Conservation (phyloP, 495 filamentous ascomycete genomes). For the Sphaerosporella brunnea region DNA sequence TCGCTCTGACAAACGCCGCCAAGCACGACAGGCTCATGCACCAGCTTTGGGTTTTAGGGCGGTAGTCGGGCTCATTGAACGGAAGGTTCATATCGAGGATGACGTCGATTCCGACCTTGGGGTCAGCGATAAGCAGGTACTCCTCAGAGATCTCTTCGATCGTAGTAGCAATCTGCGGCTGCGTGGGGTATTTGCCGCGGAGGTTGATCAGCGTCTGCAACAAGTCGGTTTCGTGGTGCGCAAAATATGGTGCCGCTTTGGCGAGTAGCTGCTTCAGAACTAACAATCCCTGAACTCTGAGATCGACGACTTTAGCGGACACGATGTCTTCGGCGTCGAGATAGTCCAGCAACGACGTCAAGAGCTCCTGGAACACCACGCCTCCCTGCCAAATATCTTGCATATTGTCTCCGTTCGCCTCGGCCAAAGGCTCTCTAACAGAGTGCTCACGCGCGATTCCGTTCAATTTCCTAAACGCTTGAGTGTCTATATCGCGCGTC, state of each 20-base stretch:
- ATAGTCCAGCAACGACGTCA: constrained; percentile 56
- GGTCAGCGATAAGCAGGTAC: constrained; percentile 33
- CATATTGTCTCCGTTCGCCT: constrained; percentile 30
- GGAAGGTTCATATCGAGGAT: constrained; percentile 34
- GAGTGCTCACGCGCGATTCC: constrained; percentile 52
- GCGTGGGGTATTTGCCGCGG: constrained; percentile 23
- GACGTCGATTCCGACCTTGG: constrained; percentile 33
- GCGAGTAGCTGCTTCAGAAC: constrained; percentile 63
- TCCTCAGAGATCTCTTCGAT: constrained; percentile 41
- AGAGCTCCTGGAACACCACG: constrained; percentile 50
- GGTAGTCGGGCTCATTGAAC: constrained; percentile 22
- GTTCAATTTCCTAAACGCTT: constrained; percentile 77
- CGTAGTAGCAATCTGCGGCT: constrained; percentile 39
- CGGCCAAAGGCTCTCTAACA: constrained; percentile 34
- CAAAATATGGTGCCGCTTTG: constrained; percentile 51
- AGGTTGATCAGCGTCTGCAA: constrained; percentile 25
- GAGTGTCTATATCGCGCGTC: constrained; percentile 55
- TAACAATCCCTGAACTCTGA: constrained; percentile 66
- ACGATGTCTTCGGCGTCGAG: constrained; percentile 38
- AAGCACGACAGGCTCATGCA: constrained; percentile 23
- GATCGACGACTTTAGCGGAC: constrained; percentile 44
- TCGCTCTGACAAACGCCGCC: constrained; percentile 18
- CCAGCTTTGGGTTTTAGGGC: constrained; percentile 27
- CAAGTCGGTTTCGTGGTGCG: constrained; percentile 41
- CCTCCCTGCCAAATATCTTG: constrained; percentile 38